phyloP scores from a whole-genome alignment of 176 grass and related monocot genomes.

The Aegilops longissima region DNA sequence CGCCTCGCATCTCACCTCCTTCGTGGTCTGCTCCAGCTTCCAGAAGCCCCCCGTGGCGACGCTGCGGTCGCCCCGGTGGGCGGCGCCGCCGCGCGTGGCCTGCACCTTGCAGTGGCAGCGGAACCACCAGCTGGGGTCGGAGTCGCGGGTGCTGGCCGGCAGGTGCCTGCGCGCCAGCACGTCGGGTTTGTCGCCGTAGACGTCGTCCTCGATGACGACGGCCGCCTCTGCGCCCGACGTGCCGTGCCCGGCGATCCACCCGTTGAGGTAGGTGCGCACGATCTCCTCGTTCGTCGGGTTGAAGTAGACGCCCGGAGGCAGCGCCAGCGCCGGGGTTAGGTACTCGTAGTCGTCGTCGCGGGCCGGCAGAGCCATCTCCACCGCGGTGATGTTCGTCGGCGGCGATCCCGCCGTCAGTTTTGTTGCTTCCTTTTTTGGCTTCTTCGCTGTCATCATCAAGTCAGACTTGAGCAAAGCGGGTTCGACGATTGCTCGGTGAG shows the following conservation, averaged over 20 bases:
- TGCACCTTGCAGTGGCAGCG: not conserved
- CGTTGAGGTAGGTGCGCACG: slow-evolving; percentile 9
- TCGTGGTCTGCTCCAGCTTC: slow-evolving; percentile 17
- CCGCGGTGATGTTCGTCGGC: not conserved
- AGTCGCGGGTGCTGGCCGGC: not conserved
- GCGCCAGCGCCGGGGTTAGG: not conserved
- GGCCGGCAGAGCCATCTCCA: not conserved
- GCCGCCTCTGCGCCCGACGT: too few species aligned
- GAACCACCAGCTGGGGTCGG: slow-evolving; percentile 13
- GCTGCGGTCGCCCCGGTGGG: not conserved
- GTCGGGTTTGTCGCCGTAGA: slow-evolving; percentile 13
- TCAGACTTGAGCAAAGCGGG: not conserved
- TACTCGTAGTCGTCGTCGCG: not conserved
- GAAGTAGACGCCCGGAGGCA: slow-evolving; percentile 32
- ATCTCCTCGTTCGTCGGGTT: slow-evolving; percentile 15
- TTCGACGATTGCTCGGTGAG: not conserved
- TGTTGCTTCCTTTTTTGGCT: not conserved
- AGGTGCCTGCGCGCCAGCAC: not conserved
- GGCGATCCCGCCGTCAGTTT: not conserved
- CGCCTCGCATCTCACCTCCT: not conserved
- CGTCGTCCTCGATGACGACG: not conserved
- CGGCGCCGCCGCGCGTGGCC: not conserved
- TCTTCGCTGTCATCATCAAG: not conserved
- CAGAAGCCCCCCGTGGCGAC: slow-evolving; percentile 5
- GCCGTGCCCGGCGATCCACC: not conserved